Base-by-base conservation (phyloP, 1,284 basidiomycete species). In the Pholiota adiposa region DNA sequence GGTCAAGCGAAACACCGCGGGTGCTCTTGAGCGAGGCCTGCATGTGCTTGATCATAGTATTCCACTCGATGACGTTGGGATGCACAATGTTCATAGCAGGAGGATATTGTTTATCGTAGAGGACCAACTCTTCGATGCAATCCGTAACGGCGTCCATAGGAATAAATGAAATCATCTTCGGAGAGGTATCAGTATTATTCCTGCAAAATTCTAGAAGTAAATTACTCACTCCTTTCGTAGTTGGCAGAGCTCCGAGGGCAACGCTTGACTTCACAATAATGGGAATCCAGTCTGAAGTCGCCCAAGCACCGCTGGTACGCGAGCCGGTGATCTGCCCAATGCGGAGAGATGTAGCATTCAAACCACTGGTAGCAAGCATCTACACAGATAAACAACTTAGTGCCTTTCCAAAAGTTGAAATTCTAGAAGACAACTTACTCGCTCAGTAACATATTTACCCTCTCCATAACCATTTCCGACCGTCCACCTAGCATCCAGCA, bases 201-300 rank as follows among this genome's bases (percentile, higher is more conserved):
- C 18, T 34, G 18, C 23, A 19, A 18, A 25, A 31, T 19, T 19
- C 1, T 2, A 6, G 19, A 38, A n/a, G 3, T 4, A 9, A n/a
- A 19, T 4, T 68, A 68, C 72, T 62, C 41, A 74, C 75, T 18
- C 69, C 67, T 12, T 64, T 41, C 33, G 65, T 58, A 33, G 58
- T 51, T 18, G 74, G 74, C 16, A 77, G 61, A 38, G 60, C 67
- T 9, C 65, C 65, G 11, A 78, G 49, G n/a, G 55, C 41, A 3
- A 61, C 43, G 29, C 68, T 69, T 6, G 72, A 73, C 53, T 74
- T 70, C 16, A 81, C 69, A 1, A 82, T 65, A 36, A 71, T 67
- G 0, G 80, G 79, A n/a, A 81, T 64, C 79, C 79, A 82, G 52
- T 83, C 79, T 4, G 66, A 68, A 36, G 70, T 66, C 34, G 73